A percentile compares a stretch with the other conserved stretches of the same genome.
These are phyloP conservation scores for Chrysoporthe puriensis DNA, from an alignment of 2,329 filamentous ascomycete species.

Conservation along the genomic window DNA sequence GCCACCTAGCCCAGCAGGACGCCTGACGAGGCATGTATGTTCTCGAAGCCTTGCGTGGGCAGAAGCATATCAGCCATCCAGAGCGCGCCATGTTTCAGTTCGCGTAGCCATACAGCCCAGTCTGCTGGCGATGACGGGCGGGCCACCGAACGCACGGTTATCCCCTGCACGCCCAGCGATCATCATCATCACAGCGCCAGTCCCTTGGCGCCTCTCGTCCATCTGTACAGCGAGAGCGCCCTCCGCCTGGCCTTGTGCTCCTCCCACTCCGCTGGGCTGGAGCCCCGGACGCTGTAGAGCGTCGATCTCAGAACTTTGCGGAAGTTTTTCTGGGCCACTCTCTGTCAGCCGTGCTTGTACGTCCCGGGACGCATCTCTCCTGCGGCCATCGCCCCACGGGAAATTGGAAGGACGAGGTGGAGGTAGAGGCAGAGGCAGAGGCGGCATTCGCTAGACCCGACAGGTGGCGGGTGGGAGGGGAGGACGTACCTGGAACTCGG, in stretches of 20 bases:
- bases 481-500: slow-evolving; percentile 50
- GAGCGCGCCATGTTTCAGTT: no score
- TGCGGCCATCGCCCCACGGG: not conserved
- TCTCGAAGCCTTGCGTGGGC: no score
- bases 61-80: no score
- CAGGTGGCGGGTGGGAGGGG: not conserved
- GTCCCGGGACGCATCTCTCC: no score
- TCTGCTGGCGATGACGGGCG: no score
- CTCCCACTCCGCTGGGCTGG: slow-evolving; percentile 44
- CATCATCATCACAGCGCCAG: slow-evolving; percentile 35
- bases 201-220: slow-evolving; percentile 47
- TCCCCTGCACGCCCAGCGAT: not conserved
- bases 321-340: slow-evolving; percentile 51
- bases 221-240: slow-evolving; percentile 57
- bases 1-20: no score
- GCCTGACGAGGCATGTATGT: no score
- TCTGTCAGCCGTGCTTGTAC: no score
- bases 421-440: not conserved
- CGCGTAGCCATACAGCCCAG: no score
- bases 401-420: not conserved
- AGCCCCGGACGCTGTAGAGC: slow-evolving; percentile 50
- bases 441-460: no score
- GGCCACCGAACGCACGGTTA: not conserved
- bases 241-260: slow-evolving; percentile 50
- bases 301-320: slow-evolving; percentile 55